Evolutionary conservation across 2,329 filamentous ascomycete species (phyloP).

Genomic region (Arthroderma uncinatum): DNA sequence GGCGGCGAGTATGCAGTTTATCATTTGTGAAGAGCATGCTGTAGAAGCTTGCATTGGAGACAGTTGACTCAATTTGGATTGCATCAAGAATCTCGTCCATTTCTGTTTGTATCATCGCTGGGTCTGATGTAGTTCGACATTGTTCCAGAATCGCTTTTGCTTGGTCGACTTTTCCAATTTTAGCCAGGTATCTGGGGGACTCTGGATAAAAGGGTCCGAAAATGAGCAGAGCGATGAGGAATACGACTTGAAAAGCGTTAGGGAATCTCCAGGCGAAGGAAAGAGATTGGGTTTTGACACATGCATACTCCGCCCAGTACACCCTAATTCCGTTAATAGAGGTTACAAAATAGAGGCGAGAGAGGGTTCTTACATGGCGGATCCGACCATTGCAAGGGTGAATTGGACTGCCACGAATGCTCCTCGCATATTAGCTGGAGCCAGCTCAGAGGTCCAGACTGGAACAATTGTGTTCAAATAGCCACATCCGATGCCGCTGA

Average conservation of each 20-base stretch:
- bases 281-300: background rate
- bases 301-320: background rate
- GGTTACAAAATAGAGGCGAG: background rate
- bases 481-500: background rate
- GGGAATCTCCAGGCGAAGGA: constrained; percentile 36
- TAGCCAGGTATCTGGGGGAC: constrained; percentile 19
- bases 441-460: background rate
- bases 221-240: constrained; percentile 32
- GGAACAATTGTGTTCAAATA: constrained; percentile 1
- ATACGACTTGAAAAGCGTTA: constrained; percentile 39
- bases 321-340: background rate
- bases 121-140: background rate
- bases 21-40: background rate
- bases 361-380: background rate
- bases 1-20: background rate
- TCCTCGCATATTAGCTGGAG: background rate
- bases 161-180: background rate
- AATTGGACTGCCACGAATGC: constrained; percentile 1
- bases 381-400: background rate
- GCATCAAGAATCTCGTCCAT: background rate
- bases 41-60: background rate
- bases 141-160: background rate
- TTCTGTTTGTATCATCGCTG: background rate
- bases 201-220: constrained; percentile 28
- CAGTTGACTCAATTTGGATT: background rate